These are phyloP conservation scores for Nakaseomyces delphensis DNA, from an alignment of 1,139 yeast species.

Conservation along the genomic window DNA sequence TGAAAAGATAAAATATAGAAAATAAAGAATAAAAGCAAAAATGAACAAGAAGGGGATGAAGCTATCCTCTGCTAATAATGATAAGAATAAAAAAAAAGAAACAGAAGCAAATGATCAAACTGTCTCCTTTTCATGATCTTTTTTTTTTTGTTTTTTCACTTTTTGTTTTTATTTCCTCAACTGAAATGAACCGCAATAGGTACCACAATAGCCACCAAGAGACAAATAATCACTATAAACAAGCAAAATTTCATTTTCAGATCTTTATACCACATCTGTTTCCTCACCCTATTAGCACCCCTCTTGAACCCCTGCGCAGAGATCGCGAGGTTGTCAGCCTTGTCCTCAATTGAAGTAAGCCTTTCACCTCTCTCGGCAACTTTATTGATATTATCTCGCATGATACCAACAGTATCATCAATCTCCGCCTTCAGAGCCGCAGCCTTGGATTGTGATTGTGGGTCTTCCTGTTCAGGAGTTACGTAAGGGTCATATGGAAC, in stretches of 20 bases:
- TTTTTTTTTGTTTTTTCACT: background rate
- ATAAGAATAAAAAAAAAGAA: no score
- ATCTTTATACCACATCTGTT: conserved; percentile 99
- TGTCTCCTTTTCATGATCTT: no score
- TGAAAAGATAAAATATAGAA: no score
- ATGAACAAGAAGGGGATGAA: no score
- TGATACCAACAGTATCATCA: conserved; percentile 94
- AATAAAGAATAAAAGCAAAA: no score
- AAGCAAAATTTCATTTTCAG: conserved; percentile 94
- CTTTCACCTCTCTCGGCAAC: conserved; percentile 94
- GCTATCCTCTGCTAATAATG: no score
- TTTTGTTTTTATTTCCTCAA: conserved; percentile 16
- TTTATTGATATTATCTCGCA: conserved; percentile 95
- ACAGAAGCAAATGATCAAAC: no score
- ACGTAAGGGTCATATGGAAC: conserved; percentile 89
- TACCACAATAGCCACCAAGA: conserved; percentile 81
- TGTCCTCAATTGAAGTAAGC: conserved; percentile 84
- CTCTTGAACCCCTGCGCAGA: conserved; percentile 94
- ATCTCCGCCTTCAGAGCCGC: conserved; percentile 89
- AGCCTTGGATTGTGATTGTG: conserved; percentile 47
- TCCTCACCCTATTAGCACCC: conserved; percentile 95
- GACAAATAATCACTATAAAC: conserved; percentile 67
- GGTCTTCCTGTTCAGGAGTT: conserved; percentile 44
- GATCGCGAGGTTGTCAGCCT: conserved; percentile 87
- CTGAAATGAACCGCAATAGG: conserved; percentile 89